These are phyloP conservation scores for Euryodendron excelsum DNA, from an alignment of 148 eudicot genomes.

Conservation along the genomic window DNA sequence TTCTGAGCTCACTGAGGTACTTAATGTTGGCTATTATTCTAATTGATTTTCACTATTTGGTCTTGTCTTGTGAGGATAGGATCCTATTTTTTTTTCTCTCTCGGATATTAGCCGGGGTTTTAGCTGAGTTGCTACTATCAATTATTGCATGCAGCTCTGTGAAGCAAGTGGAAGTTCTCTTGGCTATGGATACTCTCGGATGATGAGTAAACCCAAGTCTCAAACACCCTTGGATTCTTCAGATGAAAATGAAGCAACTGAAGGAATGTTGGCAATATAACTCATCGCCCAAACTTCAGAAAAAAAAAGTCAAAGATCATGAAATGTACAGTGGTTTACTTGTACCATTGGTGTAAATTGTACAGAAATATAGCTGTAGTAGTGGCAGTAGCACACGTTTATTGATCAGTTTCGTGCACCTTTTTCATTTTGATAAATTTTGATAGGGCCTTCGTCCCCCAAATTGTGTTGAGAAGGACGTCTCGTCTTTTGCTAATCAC, in stretches of 20 bases:
- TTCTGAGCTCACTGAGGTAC: conserved; percentile 85
- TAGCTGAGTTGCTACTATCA: neutral
- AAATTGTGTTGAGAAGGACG: too few relatives aligned
- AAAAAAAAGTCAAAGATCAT: neutral
- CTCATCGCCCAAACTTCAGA: neutral
- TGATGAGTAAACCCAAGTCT: conserved; percentile 65
- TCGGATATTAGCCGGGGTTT: neutral
- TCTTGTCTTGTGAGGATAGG: neutral
- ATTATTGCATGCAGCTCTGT: conserved; percentile 52
- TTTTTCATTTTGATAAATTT: neutral
- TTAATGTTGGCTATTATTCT: neutral
- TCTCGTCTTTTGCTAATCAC: too few relatives aligned
- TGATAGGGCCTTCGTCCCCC: neutral
- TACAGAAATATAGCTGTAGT: conserved; percentile 13
- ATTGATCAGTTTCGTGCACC: neutral
- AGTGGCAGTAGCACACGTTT: neutral
- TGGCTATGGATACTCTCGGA: conserved; percentile 77
- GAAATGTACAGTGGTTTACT: conserved; percentile 4
- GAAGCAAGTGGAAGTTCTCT: conserved; percentile 90
- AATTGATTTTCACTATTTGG: neutral
- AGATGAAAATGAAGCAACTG: conserved; percentile 53
- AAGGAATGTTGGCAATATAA: conserved; percentile 67
- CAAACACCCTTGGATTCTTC: conserved; percentile 46
- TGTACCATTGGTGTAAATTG: neutral
- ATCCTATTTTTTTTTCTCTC: neutral